Evolutionary conservation across 2,329 filamentous ascomycete species (phyloP), one percentile per base, ranked within the genome.

Genomic region (Cordyceps cateniannulata): DNA sequence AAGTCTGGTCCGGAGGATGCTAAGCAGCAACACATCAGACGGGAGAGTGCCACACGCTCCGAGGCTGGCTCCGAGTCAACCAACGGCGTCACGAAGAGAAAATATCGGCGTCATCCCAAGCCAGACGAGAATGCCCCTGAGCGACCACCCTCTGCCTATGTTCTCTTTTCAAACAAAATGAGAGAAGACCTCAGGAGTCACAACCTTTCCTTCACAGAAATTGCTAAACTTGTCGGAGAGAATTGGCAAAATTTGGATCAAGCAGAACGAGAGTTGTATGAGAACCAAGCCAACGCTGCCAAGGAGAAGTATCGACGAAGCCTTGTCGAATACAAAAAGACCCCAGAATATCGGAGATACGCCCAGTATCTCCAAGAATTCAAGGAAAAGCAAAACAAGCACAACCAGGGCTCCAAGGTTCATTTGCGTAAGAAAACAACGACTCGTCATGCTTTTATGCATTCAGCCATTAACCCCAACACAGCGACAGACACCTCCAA

Each of bases 121-220:
- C 80, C 89, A 3, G 90, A 95, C 66, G 87, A 91, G 62, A 85
- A 90, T 75, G 90, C 90, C 0, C 90, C 90, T 1, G 89, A 93
- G 69, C 81, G 90, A 25, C 89, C 90, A 1, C 88, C 89, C 0
- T 93, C 90, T 5, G 90, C 90, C 54, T 93, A 93, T 74, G 90
- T 93, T 14, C 82, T 93, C 18, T 95, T 95, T 69, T 93, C 90
- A 0, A 93, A 93, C 67, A 90, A 89, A 73, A 88, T 91, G 74
- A 84, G 90, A 67, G 90, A 93, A 67, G 85, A 89, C 24, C 75
- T 93, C 25, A 91, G 90, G 69, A 88, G 86, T 3, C 85, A 89
- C 62, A 89, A 88, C 52, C 75, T 93, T 5, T 89, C 87, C 1
- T 95, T 95, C 67, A 92, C 89, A 1, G 89, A 93, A 68, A 92